Percentiles rank a stretch among this genome's conserved stretches.
Conservation (phyloP, 345 rosid genomes). For the Cardamine resedifolia region DNA sequence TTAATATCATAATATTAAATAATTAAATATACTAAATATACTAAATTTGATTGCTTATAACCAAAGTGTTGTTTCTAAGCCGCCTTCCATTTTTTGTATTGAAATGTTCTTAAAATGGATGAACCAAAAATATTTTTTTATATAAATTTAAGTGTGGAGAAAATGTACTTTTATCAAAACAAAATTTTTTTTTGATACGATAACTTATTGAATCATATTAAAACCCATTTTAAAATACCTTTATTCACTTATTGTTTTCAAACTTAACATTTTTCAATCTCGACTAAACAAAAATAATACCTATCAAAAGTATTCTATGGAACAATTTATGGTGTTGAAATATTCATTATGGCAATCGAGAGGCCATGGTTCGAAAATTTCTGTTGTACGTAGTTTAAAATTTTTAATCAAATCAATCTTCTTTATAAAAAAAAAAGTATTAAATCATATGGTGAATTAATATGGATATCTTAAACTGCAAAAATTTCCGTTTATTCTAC, state of each 20-base stretch:
- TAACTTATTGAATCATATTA: background rate
- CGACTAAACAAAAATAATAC: background rate
- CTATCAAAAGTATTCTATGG: background rate
- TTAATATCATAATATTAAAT: background rate
- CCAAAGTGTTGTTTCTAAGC: background rate
- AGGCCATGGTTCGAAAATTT: background rate
- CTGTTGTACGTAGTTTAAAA: background rate
- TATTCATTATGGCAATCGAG: background rate
- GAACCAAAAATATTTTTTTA: background rate
- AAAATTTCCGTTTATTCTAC: background rate
- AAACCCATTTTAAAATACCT: background rate
- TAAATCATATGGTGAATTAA: background rate
- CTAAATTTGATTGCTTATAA: no score
- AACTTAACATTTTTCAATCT: background rate
- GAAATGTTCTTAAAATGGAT: background rate
- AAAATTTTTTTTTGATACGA: background rate
- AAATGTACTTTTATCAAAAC: background rate
- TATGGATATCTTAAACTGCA: background rate
- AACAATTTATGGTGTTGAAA: background rate
- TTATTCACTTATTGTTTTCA: background rate
- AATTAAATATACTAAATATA: background rate
- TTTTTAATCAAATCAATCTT: no score
- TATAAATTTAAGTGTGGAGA: background rate
- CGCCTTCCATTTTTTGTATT: background rate
- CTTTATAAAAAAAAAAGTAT: no score